Percentiles rank a stretch among this genome's conserved stretches.
These are phyloP conservation scores for Nymphaea colorata DNA, from an alignment of 164 flowering plant genomes.

Conservation along the genomic window DNA sequence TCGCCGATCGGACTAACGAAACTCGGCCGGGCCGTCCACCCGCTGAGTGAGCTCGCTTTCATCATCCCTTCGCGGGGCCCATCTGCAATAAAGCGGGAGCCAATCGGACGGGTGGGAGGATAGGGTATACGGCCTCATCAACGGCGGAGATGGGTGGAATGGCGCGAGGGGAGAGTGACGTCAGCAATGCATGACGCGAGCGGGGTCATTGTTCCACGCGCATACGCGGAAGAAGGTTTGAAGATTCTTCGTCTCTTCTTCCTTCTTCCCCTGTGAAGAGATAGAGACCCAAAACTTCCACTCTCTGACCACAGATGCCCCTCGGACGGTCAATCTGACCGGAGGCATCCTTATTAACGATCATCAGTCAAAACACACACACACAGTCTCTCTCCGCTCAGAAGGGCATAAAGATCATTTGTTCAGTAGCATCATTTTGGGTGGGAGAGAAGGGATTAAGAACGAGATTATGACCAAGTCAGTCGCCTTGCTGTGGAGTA, in stretches of 20 bases:
- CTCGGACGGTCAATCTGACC: background rate
- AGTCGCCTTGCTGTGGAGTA: background rate
- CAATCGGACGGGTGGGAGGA: too few species aligned
- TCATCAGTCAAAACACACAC: too few species aligned
- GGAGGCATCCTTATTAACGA: background rate
- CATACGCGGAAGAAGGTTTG: constrained; percentile 22
- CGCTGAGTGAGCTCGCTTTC: too few species aligned
- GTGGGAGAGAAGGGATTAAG: background rate
- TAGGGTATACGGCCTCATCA: too few species aligned
- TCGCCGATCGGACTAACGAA: too few species aligned
- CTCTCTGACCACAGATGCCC: background rate
- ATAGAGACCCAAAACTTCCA: background rate
- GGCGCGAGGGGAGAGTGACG: background rate
- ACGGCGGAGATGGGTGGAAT: background rate
- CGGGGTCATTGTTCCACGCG: background rate
- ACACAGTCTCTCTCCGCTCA: too few species aligned
- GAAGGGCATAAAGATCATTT: too few species aligned
- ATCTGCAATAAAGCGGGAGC: too few species aligned
- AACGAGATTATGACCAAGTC: background rate
- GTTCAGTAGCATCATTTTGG: too few species aligned
- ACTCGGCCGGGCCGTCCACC: too few species aligned
- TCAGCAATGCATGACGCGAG: background rate
- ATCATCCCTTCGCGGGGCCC: too few species aligned
- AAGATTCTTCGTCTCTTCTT: constrained; percentile 10
- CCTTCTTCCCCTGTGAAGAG: background rate